Evolutionary conservation across 345 rosid species (phyloP), one percentile per base, ranked within the genome.

Genomic region (Rhizophora apiculata): DNA sequence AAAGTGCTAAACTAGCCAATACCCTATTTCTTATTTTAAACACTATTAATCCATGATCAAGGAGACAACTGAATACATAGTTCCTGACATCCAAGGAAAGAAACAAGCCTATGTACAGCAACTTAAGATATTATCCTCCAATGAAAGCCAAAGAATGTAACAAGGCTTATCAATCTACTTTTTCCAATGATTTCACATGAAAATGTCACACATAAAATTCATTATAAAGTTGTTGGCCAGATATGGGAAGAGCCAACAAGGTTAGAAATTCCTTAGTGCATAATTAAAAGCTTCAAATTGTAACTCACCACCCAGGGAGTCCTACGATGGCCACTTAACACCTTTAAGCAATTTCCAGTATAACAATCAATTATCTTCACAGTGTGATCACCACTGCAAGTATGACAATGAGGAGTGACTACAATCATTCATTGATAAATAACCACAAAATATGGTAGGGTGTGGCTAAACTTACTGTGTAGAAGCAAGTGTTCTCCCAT

Each of bases 231-330:
- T 24, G 55, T 24, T 34, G 18, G 29, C 51, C 48, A 60, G 43
- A 64, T 55, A 30, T 49, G 16, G 19, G 30, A 59, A 68, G 18
- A 5, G 21, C 15, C 22, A 61, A 18, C 37, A 2, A 20, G 63
- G 30, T 29, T 56, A 43, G 36, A 21, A 39, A 55, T 46, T 27
- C 27, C n/a, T 6, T 34, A 71, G 30, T 31, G 29, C 29, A 24
- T 34, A 1, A 26, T 7, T 6, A 52, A 11, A 73, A 46, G 46
- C 29, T 27, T 10, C 4, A 48, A 67, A 37, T 27, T 21, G 62
- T 36, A 73, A 73, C 97, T 87, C 84, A 94, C 98, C 93, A 94
- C 98, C 98, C 98, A 94, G 8, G 98, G 98, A 46, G 98, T 94
- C 78, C 97, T 85, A 75, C 95, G 86, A 81, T 94, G 98, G 78